Conservation (phyloP, 1,284 basidiomycete species). For the Cerrena zonata region DNA sequence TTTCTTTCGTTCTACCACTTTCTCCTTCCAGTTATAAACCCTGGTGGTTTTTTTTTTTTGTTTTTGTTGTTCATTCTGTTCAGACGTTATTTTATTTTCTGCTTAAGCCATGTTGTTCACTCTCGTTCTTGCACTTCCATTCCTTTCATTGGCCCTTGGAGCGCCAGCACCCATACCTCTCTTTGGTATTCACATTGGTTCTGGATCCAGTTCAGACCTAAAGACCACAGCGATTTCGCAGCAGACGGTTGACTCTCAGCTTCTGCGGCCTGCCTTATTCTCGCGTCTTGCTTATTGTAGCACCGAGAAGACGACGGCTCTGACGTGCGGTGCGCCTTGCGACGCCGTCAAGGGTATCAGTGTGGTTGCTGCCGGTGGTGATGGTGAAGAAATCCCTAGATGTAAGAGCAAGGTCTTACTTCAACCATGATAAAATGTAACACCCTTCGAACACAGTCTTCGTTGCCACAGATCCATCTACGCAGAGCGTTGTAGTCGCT, state of each 20-base stretch:
- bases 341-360: conserved; percentile 27
- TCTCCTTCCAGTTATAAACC: neutral
- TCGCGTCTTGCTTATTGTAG: conserved; percentile 38
- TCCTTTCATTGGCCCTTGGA: conserved; percentile 1
- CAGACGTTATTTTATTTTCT: neutral
- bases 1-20: neutral
- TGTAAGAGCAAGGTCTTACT: conserved; percentile 24
- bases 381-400: conserved; percentile 29
- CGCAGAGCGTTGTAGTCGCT: conserved; percentile 39
- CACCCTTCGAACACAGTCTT: conserved; percentile 27
- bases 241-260: conserved; percentile 18
- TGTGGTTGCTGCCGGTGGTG: conserved; percentile 34
- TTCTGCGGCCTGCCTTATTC: conserved; percentile 37
- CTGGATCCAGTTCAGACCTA: conserved; percentile 11
- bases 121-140: neutral
- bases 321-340: conserved; percentile 35
- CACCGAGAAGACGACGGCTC: conserved; percentile 25
- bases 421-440: neutral
- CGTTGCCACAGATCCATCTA: conserved; percentile 35
- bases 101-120: neutral
- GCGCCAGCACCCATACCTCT: conserved; percentile 16
- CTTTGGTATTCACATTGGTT: conserved; percentile 22
- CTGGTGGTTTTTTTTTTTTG: neutral
- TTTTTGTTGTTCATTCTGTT: neutral
- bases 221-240: conserved; percentile 18